Evolutionary conservation across 768 basidiomycete species (phyloP).

Genomic region (Boletus rubescentipes): DNA sequence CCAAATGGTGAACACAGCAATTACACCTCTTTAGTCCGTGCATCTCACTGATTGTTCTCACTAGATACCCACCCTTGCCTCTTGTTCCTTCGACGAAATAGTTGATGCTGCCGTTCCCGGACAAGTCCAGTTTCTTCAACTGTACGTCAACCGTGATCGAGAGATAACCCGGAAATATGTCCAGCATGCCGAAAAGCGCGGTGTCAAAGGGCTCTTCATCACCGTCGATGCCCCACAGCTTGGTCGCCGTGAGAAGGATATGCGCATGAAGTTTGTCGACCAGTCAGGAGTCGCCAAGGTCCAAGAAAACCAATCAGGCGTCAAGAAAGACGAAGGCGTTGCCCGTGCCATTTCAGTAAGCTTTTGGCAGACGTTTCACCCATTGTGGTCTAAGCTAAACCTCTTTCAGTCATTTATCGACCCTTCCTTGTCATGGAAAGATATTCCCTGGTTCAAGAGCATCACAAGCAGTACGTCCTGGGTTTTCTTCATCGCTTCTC

Average conservation of each 20-base stretch:
- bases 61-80: constrained; percentile 89
- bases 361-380: constrained; percentile 31
- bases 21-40: not conserved
- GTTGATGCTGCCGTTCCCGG: constrained; percentile 74
- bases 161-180: constrained; percentile 80
- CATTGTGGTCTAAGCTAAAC: constrained; percentile 15
- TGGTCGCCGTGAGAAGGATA: constrained; percentile 89
- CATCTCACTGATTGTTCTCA: constrained; percentile 42
- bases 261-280: constrained; percentile 92
- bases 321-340: constrained; percentile 63
- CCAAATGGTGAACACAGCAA: constrained; percentile 52
- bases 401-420: constrained; percentile 79
- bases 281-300: constrained; percentile 37
- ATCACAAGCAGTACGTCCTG: constrained; percentile 56
- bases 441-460: constrained; percentile 63
- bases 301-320: constrained; percentile 24
- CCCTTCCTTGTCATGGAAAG: constrained; percentile 75
- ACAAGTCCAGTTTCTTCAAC: constrained; percentile 81
- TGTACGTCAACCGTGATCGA: constrained; percentile 89
- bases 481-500: constrained; percentile 19
- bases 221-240: constrained; percentile 95
- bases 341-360: constrained; percentile 86
- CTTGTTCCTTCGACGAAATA: constrained; percentile 91
- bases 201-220: constrained; percentile 89
- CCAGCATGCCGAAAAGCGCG: constrained; percentile 81